Percentiles rank a stretch among this genome's conserved stretches.
Conservation (phyloP, 129 eudicot species). For the Rutidosis leptorrhynchoides region DNA sequence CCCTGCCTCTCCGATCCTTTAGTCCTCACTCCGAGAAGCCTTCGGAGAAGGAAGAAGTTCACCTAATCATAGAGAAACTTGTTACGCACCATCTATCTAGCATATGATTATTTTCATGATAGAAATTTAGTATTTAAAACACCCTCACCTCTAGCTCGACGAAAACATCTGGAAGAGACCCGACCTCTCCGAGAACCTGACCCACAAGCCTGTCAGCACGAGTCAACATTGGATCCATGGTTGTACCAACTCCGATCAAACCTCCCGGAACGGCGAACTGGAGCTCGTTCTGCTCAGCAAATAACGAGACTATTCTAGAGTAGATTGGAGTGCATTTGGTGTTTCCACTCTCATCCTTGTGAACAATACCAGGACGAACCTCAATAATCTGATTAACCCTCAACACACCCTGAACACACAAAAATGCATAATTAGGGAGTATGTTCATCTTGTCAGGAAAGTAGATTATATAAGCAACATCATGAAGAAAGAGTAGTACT, state of each 20-base stretch:
- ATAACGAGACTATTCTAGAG: conserved; percentile 89
- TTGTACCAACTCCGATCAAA: conserved; percentile 95
- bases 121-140: background rate
- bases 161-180: conserved; percentile 91
- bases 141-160: conserved; percentile 83
- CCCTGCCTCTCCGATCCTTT: conserved; percentile 94
- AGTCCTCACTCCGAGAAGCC: conserved; percentile 89
- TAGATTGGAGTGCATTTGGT: conserved; percentile 93
- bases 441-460: too few species aligned
- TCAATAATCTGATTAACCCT: conserved; percentile 84
- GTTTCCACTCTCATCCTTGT: conserved; percentile 86
- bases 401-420: conserved; percentile 79
- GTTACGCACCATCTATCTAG: too few species aligned
- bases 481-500: background rate
- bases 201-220: conserved; percentile 99
- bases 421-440: too few species aligned
- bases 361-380: conserved; percentile 96
- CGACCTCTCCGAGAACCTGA: conserved; percentile 98
- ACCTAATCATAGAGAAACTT: conserved; percentile 67
- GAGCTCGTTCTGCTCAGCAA: conserved; percentile 89
- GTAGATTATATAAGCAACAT: too few species aligned
- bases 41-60: conserved; percentile 80
- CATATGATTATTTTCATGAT: too few species aligned
- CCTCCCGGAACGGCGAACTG: conserved; percentile 99
- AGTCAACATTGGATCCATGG: conserved; percentile 96